Base-by-base conservation (phyloP, 352 stramenopile species). In the Globisporangium megalacanthum region DNA sequence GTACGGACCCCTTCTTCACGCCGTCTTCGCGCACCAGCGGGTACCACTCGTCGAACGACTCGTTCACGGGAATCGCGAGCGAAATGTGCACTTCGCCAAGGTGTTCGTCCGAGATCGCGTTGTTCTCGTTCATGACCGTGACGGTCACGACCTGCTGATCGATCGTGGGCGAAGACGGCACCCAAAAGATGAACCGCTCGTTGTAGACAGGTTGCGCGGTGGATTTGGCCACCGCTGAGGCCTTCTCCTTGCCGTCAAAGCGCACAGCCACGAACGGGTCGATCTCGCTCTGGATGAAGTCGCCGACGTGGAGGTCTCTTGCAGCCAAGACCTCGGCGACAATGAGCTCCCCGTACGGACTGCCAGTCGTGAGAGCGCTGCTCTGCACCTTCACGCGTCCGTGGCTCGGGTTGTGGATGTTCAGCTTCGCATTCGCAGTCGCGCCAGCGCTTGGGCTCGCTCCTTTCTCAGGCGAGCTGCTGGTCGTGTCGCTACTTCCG, bases 101-200 rank as follows among this genome's bases (percentile, higher is more conserved):
- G 13, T 89, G 68, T n/a, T 79, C 69, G 14, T 84, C 68, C 14
- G 64, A 46, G 37, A 72, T 73, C 31, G 79, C 63, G 10, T 64
- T 33, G 49, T 77, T 72, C 58, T 72, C 61, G 64, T 71, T 74
- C 48, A 66, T 72, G n/a, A 91, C 60, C 29, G 73, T 72, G 48
- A 89, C 50, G 44, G 72, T 74, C 29, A 89, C 58, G 13, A 69
- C 64, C 10, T 67, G 67, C 39, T 75, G 58, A 19, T 83, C 73
- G 53, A 73, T 79, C 0, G 69, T 58, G 0, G 70, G 68, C 13
- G 73, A 79, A 0, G 76, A 78, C 25, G 76, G 68, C 19, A 86
- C 39, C 75, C 77, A 91, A 63, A 88, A 86, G 49, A 91, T 75
- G 49, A 91, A 91, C 0, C 81, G 76, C 33, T 89, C 77, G 56